A percentile compares a stretch with the other conserved stretches of the same genome.
phyloP scores from a whole-genome alignment of 2,329 filamentous ascomycete genomes.

The Penicillium sp. region DNA sequence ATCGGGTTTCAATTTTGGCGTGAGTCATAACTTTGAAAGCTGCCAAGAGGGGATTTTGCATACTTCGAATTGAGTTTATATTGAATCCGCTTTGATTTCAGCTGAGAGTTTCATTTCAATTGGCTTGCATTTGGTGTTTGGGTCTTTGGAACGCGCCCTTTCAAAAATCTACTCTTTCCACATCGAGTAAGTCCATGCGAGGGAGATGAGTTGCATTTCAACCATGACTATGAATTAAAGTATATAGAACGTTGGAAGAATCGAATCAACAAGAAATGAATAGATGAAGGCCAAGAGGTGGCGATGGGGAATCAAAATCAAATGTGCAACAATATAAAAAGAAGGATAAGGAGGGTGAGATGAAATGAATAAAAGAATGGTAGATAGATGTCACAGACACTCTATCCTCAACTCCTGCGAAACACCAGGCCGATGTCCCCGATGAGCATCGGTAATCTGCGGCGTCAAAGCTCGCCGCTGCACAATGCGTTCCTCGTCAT shows the following conservation, averaged over 20 bases:
- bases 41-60: too few species aligned
- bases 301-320: slow-evolving; percentile 5
- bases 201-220: neutral
- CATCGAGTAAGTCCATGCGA: neutral
- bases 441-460: slow-evolving; percentile 29
- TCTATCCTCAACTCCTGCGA: slow-evolving; percentile 38
- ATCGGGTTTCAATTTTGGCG: neutral
- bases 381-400: slow-evolving; percentile 15
- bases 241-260: neutral
- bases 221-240: neutral
- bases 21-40: neutral
- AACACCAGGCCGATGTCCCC: slow-evolving; percentile 32
- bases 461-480: slow-evolving; percentile 30
- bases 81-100: neutral
- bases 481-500: slow-evolving; percentile 32
- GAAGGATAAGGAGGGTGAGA: neutral
- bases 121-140: neutral
- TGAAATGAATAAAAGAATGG: neutral
- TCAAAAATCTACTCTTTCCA: neutral
- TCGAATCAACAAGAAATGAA: neutral
- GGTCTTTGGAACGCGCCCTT: neutral
- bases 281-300: neutral
- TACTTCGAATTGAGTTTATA: neutral
- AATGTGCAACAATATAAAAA: neutral
- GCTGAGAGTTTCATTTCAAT: neutral